These are phyloP conservation scores for Leptographium flavum DNA, from an alignment of 2,329 filamentous ascomycete genomes.

Conservation along the genomic window DNA sequence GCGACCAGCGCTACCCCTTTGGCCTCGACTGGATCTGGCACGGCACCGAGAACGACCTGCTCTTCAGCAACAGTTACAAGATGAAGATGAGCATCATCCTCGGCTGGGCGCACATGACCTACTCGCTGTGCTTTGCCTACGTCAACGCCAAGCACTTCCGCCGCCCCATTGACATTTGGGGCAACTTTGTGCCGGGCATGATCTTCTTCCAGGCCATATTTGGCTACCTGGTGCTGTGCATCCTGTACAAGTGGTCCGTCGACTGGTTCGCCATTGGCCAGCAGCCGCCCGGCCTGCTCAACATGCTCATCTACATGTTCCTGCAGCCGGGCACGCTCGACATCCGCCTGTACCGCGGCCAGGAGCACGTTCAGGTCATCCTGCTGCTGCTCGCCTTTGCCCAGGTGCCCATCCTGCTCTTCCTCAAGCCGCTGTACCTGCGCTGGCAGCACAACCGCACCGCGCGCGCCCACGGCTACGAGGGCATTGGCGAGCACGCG, in stretches of 20 bases:
- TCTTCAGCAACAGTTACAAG: conserved; percentile 98
- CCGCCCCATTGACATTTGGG: conserved; percentile 88
- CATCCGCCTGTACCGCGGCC: conserved; percentile 63
- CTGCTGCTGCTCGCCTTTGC: conserved; percentile 69
- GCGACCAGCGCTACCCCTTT: conserved; percentile 79
- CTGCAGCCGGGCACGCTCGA: conserved; percentile 65
- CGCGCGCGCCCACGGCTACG: conserved; percentile 72
- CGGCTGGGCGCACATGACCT: conserved; percentile 98
- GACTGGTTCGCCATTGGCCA: conserved; percentile 59
- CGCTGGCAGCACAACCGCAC: conserved; percentile 81
- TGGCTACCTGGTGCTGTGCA: conserved; percentile 84
- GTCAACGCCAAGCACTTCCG: conserved; percentile 94
- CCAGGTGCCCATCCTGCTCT: conserved; percentile 81
- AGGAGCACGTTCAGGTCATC: conserved; percentile 60
- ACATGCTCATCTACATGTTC: conserved; percentile 99
- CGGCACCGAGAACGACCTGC: conserved; percentile 80
- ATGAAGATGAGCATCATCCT: conserved; percentile 99
- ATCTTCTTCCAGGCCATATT: conserved; percentile 99
- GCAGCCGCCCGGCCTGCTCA: conserved; percentile 74
- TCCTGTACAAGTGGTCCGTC: conserved; percentile 93
- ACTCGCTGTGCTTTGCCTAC: conserved; percentile 83
- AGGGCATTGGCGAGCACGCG: conserved; percentile 78
- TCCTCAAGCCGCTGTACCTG: conserved; percentile 92
- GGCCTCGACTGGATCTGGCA: conserved; percentile 96
- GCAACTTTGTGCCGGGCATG: conserved; percentile 95